Percentiles rank a stretch among this genome's conserved stretches.
phyloP scores from a whole-genome alignment of 129 eudicot genomes.

The Solidago caesia region DNA sequence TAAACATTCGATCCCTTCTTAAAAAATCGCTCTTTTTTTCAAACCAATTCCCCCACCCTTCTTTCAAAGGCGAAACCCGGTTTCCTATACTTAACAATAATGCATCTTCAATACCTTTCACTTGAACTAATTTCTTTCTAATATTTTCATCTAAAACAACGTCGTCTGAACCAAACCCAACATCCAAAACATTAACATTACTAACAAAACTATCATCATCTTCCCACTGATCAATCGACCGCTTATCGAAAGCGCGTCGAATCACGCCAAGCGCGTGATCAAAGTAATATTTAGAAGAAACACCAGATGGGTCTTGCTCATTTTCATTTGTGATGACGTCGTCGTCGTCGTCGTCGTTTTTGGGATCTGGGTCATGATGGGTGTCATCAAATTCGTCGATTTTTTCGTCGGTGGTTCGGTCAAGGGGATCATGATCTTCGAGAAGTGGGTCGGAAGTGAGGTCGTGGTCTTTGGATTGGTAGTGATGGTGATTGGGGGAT shows the following conservation, averaged over 20 bases:
- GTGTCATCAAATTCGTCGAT: slow-evolving; percentile 75
- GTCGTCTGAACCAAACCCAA: slow-evolving; percentile 70
- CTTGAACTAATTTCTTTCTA: slow-evolving; percentile 51
- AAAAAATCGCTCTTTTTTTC: slow-evolving; percentile 89
- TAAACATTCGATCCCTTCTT: slow-evolving; percentile 81
- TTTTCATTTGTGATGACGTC: slow-evolving; percentile 45
- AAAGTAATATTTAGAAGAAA: slow-evolving; percentile 59
- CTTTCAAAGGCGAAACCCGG: slow-evolving; percentile 64
- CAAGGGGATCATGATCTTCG: slow-evolving; percentile 49
- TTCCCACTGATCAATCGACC: slow-evolving; percentile 76
- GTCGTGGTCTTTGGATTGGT: slow-evolving; percentile 33
- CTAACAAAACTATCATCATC: slow-evolving; percentile 48
- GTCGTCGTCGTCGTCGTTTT: slow-evolving; percentile 38
- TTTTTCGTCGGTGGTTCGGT: slow-evolving; percentile 56
- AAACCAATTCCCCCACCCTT: slow-evolving; percentile 97
- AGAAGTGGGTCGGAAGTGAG: slow-evolving; percentile 46
- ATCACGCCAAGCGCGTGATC: slow-evolving; percentile 66
- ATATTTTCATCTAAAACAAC: slow-evolving; percentile 72
- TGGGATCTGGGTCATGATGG: slow-evolving; percentile 37
- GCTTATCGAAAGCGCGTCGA: slow-evolving; percentile 56
- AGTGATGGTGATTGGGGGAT: slow-evolving; percentile 18
- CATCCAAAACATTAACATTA: slow-evolving; percentile 22
- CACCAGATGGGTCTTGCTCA: slow-evolving; percentile 39
- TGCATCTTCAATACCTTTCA: slow-evolving; percentile 71
- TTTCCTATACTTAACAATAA: slow-evolving; percentile 55